phyloP scores from a whole-genome alignment of 1,139 yeast genomes.

The Suhomyces yuchorum region DNA sequence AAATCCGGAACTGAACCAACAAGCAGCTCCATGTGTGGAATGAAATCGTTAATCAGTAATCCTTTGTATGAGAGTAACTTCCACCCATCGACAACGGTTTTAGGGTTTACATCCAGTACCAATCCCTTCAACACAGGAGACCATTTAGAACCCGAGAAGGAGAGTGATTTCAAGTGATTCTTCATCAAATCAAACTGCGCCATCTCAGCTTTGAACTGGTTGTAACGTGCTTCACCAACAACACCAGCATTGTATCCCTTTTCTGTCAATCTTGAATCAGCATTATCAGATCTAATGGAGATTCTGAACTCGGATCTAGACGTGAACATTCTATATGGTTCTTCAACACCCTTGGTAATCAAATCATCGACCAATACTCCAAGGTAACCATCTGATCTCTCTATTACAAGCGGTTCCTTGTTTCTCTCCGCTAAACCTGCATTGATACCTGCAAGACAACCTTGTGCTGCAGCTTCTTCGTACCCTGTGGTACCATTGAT shows the following conservation, averaged over 20 bases:
- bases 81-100: conserved; percentile 45
- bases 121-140: conserved; percentile 48
- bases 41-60: conserved; percentile 30
- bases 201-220: conserved; percentile 48
- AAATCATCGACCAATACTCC: conserved; percentile 94
- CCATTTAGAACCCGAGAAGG: conserved; percentile 67
- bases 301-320: conserved; percentile 92
- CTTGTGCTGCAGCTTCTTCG: conserved; percentile 98
- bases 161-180: conserved; percentile 46
- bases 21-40: conserved; percentile 34
- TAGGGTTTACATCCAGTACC: conserved; percentile 42
- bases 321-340: conserved; percentile 98
- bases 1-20: conserved; percentile 20
- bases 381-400: conserved; percentile 82
- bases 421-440: conserved; percentile 61
- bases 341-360: conserved; percentile 93
- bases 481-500: conserved; percentile 99
- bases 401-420: conserved; percentile 54
- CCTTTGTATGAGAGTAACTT: conserved; percentile 46
- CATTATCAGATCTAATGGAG: conserved; percentile 89
- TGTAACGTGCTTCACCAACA: conserved; percentile 63
- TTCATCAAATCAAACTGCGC: conserved; percentile 47
- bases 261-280: conserved; percentile 79
- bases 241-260: conserved; percentile 70
- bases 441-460: conserved; percentile 92